Evolutionary conservation across 1,284 basidiomycete genomes (phyloP).

Genomic region (Mycena sp.): DNA sequence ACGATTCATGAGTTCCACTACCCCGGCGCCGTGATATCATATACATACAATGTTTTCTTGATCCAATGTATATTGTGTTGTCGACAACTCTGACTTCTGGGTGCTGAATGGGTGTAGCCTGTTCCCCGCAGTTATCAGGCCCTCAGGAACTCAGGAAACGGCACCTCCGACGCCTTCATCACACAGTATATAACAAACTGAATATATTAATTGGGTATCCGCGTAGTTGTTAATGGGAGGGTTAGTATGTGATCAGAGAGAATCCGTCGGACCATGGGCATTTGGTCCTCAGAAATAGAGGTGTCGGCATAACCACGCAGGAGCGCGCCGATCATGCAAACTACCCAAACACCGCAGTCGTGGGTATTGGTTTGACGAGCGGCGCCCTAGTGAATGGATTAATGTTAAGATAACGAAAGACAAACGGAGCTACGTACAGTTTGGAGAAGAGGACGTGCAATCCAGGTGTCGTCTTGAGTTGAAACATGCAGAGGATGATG

Average conservation of each 20-base stretch:
- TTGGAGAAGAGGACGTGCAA: slow-evolving; percentile 1
- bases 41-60: no score
- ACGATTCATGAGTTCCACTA: neutral
- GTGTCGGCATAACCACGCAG: slow-evolving; percentile 25
- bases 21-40: no score
- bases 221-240: neutral
- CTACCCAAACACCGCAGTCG: slow-evolving; percentile 36
- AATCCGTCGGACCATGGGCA: neutral
- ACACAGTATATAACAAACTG: no score
- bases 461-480: slow-evolving; percentile 9
- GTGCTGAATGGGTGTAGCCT: no score
- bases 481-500: neutral
- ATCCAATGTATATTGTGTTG: no score
- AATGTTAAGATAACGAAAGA: no score
- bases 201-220: no score
- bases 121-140: no score
- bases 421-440: neutral
- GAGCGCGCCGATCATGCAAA: slow-evolving; percentile 29
- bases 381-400: neutral
- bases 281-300: slow-evolving; percentile 13
- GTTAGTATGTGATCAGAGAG: neutral
- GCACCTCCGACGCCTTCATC: no score
- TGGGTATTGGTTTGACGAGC: slow-evolving; percentile 22
- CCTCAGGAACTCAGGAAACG: no score
- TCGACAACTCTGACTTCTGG: no score